A percentile compares a stretch with the other conserved stretches of the same genome.
Conservation (phyloP, 371 early-diverging fungal species). For the Dichotomocladium elegans region DNA sequence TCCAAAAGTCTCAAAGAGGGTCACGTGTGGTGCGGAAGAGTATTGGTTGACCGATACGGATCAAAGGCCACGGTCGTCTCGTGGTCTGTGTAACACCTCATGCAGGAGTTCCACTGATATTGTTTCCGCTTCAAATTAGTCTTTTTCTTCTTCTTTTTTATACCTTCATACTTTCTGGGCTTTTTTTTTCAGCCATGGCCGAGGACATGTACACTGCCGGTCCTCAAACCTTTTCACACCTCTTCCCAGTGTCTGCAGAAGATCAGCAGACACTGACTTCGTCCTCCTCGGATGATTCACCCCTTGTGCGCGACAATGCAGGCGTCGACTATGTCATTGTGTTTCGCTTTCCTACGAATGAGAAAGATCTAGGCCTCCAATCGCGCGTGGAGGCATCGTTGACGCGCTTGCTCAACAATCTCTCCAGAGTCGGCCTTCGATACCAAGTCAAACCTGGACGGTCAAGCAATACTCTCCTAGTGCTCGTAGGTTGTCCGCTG, state of each 20-base stretch:
- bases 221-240: background rate
- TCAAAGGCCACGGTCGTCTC: too few species aligned
- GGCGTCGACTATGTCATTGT: constrained; percentile 51
- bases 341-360: constrained; percentile 28
- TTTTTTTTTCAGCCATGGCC: background rate
- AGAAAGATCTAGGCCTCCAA: constrained; percentile 16
- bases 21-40: too few species aligned
- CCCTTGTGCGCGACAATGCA: constrained; percentile 1
- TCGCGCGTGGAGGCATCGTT: constrained; percentile 13
- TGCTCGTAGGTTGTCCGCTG: constrained; percentile 34
- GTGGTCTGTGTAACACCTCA: too few species aligned
- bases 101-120: too few species aligned
- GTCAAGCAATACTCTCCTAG: constrained; percentile 20
- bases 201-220: background rate
- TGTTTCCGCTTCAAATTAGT: too few species aligned
- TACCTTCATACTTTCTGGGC: background rate
- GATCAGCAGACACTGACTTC: too few species aligned
- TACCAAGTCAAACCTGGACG: constrained; percentile 37
- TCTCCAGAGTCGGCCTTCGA: constrained; percentile 22
- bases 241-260: background rate
- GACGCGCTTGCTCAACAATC: constrained; percentile 11
- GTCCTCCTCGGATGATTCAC: too few species aligned
- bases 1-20: too few species aligned
- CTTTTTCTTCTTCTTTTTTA: background rate
- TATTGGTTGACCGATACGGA: too few species aligned